Base-by-base conservation (phyloP, 2,329 filamentous ascomycete genomes). In the Scedosporium aurantiacum region DNA sequence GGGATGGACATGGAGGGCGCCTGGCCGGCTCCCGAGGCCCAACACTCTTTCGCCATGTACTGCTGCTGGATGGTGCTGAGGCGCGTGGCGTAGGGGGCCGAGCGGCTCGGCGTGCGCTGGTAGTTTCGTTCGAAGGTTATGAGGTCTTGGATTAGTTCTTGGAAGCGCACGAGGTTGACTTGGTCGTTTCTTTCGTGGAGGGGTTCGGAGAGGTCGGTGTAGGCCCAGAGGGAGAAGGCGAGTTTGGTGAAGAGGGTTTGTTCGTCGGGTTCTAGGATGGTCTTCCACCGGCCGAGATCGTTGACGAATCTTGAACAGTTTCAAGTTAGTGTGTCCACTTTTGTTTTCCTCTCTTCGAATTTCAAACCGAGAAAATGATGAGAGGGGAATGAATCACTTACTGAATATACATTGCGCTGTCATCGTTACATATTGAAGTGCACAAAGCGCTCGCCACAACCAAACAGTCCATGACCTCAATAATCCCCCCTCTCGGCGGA, bases 201-300 rank as follows among this genome's bases (percentile, higher is more conserved):
- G 25, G 58, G 58, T 12, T 54, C 45, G 6, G 12, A 6, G 7
- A 43, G 47, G n/a, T 63, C 63, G 2, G 60, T 25, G 47, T 50
- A 60, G n/a, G 47, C 60, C 69, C 68, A 71, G 12, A 67, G 63
- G 8, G 63, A 55, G 37, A 66, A 63, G 6, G 63, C 63, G 47
- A 71, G 45, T 16, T 65, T 59, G 52, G 70, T 66, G 60, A 70
- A 71, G 10, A 68, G 58, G 21, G 47, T 14, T 23, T 61, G 58
- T 7, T 68, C 66, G 7, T 58, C 41, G 5, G 58, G 55, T 0
- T 63, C 59, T 4, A 70, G 28, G 2, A 68, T 16, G 1, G 64
- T 58, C 32, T 64, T 69, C 69, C 69, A 71, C 10, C 68, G 65
- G 5, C 64, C 60, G 3, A 71, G 59, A 57, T 71, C 69, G 7